Conservation (phyloP, 805 yeast species). For the Kuraishia piskuri region DNA sequence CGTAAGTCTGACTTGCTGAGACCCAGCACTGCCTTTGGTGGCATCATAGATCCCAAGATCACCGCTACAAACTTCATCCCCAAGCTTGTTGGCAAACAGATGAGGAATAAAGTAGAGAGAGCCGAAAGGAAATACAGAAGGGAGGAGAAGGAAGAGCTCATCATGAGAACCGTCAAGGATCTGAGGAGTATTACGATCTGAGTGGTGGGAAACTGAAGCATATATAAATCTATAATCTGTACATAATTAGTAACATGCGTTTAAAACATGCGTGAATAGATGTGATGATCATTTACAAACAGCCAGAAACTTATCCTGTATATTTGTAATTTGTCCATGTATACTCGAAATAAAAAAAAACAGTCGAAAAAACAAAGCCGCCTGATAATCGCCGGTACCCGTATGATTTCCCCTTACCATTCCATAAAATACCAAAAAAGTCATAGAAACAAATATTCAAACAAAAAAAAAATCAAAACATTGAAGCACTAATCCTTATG, state of each 20-base stretch:
- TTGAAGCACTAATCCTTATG: no score
- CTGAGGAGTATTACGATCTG: neutral
- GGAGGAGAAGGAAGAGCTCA: conserved; percentile 23
- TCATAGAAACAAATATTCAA: conserved; percentile 1
- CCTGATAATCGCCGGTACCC: no score
- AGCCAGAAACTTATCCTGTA: neutral
- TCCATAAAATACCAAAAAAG: no score
- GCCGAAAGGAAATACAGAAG: conserved; percentile 18
- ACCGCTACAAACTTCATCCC: conserved; percentile 64
- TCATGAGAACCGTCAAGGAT: conserved; percentile 26
- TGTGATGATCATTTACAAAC: neutral
- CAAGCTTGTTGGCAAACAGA: conserved; percentile 31
- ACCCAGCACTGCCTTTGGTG: conserved; percentile 69
- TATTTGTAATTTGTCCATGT: neutral
- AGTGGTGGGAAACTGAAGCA: conserved; percentile 20
- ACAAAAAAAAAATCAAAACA: no score
- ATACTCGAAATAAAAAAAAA: conserved; percentile 1
- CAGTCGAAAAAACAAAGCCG: no score
- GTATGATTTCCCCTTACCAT: no score
- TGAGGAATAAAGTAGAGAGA: conserved; percentile 33
- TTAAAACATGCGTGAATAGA: neutral
- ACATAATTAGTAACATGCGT: neutral
- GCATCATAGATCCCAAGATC: conserved; percentile 46
- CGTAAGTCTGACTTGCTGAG: conserved; percentile 61
- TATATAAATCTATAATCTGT: conserved; percentile 18